These are phyloP conservation scores for Euphorbia pulcherrima DNA, from an alignment of 345 rosid species.

Conservation along the genomic window DNA sequence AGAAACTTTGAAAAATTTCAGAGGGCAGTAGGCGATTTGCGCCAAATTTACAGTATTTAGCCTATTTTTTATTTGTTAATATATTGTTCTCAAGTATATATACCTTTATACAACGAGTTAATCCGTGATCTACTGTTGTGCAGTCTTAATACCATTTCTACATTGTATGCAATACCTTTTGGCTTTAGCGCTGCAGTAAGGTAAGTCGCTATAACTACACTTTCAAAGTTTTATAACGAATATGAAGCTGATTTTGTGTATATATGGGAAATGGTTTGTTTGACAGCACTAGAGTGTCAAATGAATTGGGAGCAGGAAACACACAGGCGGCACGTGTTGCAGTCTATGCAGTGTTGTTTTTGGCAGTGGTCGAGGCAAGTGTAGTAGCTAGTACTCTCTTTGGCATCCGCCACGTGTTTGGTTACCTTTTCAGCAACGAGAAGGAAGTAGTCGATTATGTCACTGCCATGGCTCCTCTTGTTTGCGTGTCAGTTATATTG, in stretches of 20 bases:
- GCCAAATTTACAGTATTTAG: too few species aligned
- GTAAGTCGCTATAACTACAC: not conserved
- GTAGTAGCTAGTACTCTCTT: constrained; percentile 16
- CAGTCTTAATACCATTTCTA: constrained; percentile 22
- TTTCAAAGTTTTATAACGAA: not conserved
- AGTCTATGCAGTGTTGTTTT: constrained; percentile 18
- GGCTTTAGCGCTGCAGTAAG: constrained; percentile 25
- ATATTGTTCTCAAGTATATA: not conserved
- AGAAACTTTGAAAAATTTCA: too few species aligned
- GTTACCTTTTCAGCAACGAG: constrained; percentile 23
- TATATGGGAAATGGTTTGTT: not conserved
- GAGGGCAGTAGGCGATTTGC: too few species aligned
- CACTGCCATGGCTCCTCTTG: constrained; percentile 20
- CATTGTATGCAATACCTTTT: constrained; percentile 18
- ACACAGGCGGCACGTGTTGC: constrained; percentile 17
- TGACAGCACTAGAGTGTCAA: constrained; percentile 25
- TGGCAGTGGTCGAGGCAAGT: constrained; percentile 15
- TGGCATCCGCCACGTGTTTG: constrained; percentile 14
- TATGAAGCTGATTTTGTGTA: not conserved
- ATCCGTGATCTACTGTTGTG: not conserved
- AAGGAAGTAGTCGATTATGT: constrained; percentile 29
- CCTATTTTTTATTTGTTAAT: constrained; percentile 14
- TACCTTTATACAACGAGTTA: too few species aligned
- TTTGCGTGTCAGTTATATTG: constrained; percentile 23
- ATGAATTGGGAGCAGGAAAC: constrained; percentile 31